Evolutionary conservation across 495 filamentous ascomycete species (phyloP).

Genomic region (Penicillium lividum): DNA sequence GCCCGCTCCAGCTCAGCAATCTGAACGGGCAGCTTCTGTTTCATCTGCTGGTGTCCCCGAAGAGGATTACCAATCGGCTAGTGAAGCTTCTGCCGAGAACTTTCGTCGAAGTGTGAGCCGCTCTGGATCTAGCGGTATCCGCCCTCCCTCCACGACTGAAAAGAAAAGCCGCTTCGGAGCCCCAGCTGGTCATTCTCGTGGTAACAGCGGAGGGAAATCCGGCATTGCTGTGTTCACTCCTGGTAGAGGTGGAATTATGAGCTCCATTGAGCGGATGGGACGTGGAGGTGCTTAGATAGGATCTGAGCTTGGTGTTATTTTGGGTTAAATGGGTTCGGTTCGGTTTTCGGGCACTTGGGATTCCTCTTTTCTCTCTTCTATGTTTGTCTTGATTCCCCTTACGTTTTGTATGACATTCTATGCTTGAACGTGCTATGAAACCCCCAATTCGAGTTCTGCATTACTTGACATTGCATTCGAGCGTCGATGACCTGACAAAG

Average conservation of each 20-base stretch:
- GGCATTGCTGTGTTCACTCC: constrained; percentile 48
- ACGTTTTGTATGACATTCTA: constrained; percentile 17
- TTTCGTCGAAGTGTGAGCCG: constrained; percentile 30
- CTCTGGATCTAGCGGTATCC: constrained; percentile 33
- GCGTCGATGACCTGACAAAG: not conserved
- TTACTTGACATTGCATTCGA: not conserved
- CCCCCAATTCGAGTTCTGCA: not conserved
- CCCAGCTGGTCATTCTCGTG: constrained; percentile 34
- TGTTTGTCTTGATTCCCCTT: constrained; percentile 25
- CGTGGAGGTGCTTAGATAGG: constrained; percentile 31
- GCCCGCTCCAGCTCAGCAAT: constrained; percentile 16
- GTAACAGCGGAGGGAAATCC: constrained; percentile 44
- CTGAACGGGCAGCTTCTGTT: constrained; percentile 20
- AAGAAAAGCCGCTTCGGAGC: constrained; percentile 38
- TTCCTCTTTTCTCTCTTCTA: constrained; percentile 5
- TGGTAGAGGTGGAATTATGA: constrained; percentile 64
- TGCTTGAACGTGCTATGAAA: constrained; percentile 10
- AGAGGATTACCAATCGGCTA: constrained; percentile 16
- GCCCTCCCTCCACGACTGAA: constrained; percentile 37
- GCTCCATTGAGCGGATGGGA: constrained; percentile 71
- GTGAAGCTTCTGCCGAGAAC: constrained; percentile 24
- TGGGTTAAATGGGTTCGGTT: not conserved
- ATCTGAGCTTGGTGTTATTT: not conserved
- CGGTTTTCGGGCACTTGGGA: not conserved
- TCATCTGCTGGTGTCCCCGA: constrained; percentile 21